Evolutionary conservation across 2,329 filamentous ascomycete genomes (phyloP), one percentile per base, ranked within the genome.

Genomic region (Teratosphaeria epicoccoides): DNA sequence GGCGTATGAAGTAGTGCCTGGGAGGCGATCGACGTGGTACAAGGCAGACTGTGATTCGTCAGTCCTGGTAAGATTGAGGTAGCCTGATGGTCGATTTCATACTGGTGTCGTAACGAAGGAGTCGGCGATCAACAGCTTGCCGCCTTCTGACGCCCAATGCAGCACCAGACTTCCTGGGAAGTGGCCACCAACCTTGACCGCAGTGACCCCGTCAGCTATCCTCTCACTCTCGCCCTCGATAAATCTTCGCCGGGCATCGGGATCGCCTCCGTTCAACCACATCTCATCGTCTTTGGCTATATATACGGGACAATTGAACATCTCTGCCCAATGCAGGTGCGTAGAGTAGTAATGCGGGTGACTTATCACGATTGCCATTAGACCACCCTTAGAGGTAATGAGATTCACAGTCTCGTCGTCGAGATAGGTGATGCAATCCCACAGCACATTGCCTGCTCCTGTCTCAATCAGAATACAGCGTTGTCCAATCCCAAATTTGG

Each of bases 281-380:
- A 71, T 62, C 50, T 69, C 67, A 66, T 94, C 88, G 52, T 85
- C 83, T 5, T 67, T 67, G 0, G 83, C 74, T 1, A 88, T 63
- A 61, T 86, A 90, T 0, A 93, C 80, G 0, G 81, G 82, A 59
- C 86, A 89, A 4, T 69, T 59, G 59, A 93, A 91, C 0, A 76
- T 74, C 44, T 72, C 64, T 0, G 84, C 83, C 87, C 88, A 94
- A 58, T 84, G 79, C 0, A 86, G 67, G 65, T 88, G 84, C 3
- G 86, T 85, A 12, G 82, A 82, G 69, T 87, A 93, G 69, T 87
- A 94, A 65, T 94, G 88, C 49, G 88, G 88, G 68, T 94, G 58
- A 82, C 57, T 61, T 49, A 70, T 68, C 0, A 76, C 81, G 45
- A 93, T 89, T 0, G 83, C 86, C 28, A 72, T 71, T 11, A 94